These are phyloP conservation scores for Pisolithus marmoratus DNA, from an alignment of 768 basidiomycete species.

Conservation along the genomic window DNA sequence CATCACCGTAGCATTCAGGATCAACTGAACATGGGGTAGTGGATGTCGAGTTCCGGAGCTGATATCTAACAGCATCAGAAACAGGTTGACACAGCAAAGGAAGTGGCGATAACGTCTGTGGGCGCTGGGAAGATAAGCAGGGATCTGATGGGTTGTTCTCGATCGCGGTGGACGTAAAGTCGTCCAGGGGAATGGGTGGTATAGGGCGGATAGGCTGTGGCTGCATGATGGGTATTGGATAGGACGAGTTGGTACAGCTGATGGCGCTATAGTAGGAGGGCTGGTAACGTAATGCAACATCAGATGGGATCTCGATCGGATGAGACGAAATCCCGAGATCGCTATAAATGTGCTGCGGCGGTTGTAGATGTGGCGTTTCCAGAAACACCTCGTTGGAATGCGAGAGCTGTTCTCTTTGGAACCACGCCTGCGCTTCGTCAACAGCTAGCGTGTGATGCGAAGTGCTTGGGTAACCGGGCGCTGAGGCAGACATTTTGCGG, in stretches of 20 bases:
- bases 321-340: slow-evolving; percentile 16
- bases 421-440: slow-evolving; percentile 9
- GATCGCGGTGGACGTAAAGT: slow-evolving; percentile 18
- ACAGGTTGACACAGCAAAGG: slow-evolving; percentile 31
- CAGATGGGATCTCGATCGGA: slow-evolving; percentile 14
- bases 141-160: slow-evolving; percentile 8
- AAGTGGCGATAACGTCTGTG: slow-evolving; percentile 20
- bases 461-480: slow-evolving; percentile 23
- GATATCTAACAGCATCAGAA: slow-evolving; percentile 27
- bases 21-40: slow-evolving; percentile 1
- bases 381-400: slow-evolving; percentile 1
- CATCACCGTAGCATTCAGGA: slow-evolving; percentile 7
- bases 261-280: slow-evolving; percentile 25
- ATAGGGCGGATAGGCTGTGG: slow-evolving; percentile 31
- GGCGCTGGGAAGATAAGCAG: slow-evolving; percentile 1
- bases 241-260: slow-evolving; percentile 7
- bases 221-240: slow-evolving; percentile 24
- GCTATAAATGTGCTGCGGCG: slow-evolving; percentile 17
- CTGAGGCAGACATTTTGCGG: slow-evolving; percentile 27
- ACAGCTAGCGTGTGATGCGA: slow-evolving; percentile 14
- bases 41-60: slow-evolving; percentile 13
- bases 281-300: slow-evolving; percentile 17
- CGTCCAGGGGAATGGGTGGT: slow-evolving; percentile 27
- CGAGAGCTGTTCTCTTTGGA: slow-evolving; percentile 15
- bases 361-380: slow-evolving; percentile 10